A percentile compares a stretch with the other conserved stretches of the same genome.
These are phyloP conservation scores for Xylaria sp. DNA, from an alignment of 2,329 filamentous ascomycete species.

Conservation along the genomic window DNA sequence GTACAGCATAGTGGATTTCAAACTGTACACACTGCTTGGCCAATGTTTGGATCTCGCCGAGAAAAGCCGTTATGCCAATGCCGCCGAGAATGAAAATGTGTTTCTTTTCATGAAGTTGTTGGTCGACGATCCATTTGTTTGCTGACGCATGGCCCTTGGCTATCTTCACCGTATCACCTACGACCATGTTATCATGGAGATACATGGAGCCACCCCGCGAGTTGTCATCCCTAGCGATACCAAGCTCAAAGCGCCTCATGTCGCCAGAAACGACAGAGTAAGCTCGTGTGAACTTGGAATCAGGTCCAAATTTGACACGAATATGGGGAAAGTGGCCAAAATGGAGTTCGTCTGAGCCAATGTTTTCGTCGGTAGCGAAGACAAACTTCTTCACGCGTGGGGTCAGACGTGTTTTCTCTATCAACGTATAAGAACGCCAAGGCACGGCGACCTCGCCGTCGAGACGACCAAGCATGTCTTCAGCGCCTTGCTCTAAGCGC, in stretches of 20 bases:
- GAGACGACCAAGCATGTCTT: constrained; percentile 45
- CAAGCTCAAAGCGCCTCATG: constrained; percentile 63
- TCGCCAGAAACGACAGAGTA: constrained; percentile 69
- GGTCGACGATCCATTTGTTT: constrained; percentile 18
- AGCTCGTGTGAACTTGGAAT: constrained; percentile 59
- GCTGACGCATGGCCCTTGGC: constrained; percentile 44
- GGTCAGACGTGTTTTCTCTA: constrained; percentile 62
- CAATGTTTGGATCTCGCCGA: constrained; percentile 42
- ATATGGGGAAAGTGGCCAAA: constrained; percentile 61
- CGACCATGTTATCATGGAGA: constrained; percentile 61
- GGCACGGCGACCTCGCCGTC: constrained; percentile 44
- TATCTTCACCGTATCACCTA: constrained; percentile 61
- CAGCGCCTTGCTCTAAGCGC: constrained; percentile 58
- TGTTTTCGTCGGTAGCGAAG: constrained; percentile 55
- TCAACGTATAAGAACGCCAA: constrained; percentile 59
- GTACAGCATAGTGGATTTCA: constrained; percentile 48
- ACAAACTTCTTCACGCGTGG: constrained; percentile 60
- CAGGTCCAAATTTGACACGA: constrained; percentile 65
- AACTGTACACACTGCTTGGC: constrained; percentile 33
- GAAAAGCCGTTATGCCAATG: constrained; percentile 47
- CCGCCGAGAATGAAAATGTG: constrained; percentile 48
- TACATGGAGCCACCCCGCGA: constrained; percentile 69
- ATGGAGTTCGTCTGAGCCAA: constrained; percentile 50
- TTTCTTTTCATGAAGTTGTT: constrained; percentile 29
- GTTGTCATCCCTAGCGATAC: constrained; percentile 64